Evolutionary conservation across 169 alveolate genomes (phyloP), one percentile per base, ranked within the genome.

Genomic region (Ichthyophthirius multifiliis): DNA sequence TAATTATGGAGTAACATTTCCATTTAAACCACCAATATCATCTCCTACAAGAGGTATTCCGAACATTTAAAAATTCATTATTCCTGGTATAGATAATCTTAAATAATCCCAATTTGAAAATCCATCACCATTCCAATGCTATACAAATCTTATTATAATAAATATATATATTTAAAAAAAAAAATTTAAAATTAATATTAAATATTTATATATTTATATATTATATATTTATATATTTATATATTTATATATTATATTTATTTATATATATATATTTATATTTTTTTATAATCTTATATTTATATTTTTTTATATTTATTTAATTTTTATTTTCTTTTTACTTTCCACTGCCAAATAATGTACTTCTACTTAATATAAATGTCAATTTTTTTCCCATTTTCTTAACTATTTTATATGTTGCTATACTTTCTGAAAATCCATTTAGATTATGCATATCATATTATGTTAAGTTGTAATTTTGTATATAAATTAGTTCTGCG

Each of bases 101-200:
- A 94, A 35, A 75, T 85, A 83, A 43, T 47, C 80, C 87, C 88
- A 89, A 2, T 76, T 62, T 23, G 95, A 82, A 47, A 41, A 82
- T 76, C 92, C 92, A 83, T 94, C 97, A 18, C 97, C 97, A 15
- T 88, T 85, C 95, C 96, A 92, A 75, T 91, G 93, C 30, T 84
- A 74, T 46, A 90, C 88, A 62, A 81, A 91, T 86, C 80, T 83
- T 20, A 27, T 55, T 55, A 20, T 27, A 10, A 27, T 10, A 13
- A 18, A 23, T 18, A n/a, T n/a, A n/a, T n/a, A n/a, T n/a, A n/a
- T n/a, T n/a, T n/a, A n/a, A 55, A 48, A 6, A 55, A 27, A 55
- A 55, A 27, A 55, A 55, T 55, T 27, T 27, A 20, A 12, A 0
- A 12, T 45, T 5, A 6, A n/a, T 7, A 1, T 27, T 0, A 10